These are phyloP conservation scores for Alternaria atra DNA, from an alignment of 2,329 filamentous ascomycete genomes.

Conservation along the genomic window DNA sequence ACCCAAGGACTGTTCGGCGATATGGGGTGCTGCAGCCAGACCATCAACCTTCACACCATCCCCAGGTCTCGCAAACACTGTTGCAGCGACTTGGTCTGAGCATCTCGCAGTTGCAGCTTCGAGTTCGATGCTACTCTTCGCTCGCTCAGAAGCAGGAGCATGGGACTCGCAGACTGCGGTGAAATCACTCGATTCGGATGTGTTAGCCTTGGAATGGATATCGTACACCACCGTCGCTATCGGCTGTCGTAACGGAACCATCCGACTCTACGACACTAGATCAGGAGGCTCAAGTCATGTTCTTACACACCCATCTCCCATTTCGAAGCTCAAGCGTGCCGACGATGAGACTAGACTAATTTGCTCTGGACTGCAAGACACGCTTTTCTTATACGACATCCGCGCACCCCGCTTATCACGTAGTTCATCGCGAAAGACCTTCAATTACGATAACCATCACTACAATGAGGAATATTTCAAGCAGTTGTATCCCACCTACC, in stretches of 20 bases:
- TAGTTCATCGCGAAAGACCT: neutral
- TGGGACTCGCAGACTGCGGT: constrained; percentile 29
- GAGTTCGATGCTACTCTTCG: constrained; percentile 35
- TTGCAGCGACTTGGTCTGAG: constrained; percentile 35
- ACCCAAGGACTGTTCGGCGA: constrained; percentile 33
- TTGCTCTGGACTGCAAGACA: constrained; percentile 38
- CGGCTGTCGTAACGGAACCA: constrained; percentile 45
- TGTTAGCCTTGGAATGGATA: constrained; percentile 49
- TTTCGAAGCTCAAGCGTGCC: constrained; percentile 34
- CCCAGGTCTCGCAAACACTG: constrained; percentile 16
- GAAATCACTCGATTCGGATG: constrained; percentile 32
- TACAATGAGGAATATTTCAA: constrained; percentile 29
- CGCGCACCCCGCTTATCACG: constrained; percentile 26
- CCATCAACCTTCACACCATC: constrained; percentile 25
- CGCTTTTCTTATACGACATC: constrained; percentile 45
- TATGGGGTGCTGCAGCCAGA: constrained; percentile 41
- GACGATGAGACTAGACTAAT: constrained; percentile 40
- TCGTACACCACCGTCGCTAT: constrained; percentile 39
- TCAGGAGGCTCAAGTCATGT: constrained; percentile 34
- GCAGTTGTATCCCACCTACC: constrained; percentile 12
- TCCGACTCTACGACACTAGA: constrained; percentile 47
- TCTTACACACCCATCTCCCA: constrained; percentile 37
- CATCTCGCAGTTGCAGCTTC: constrained; percentile 46
- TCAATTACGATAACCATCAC: constrained; percentile 16
- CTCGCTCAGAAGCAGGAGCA: constrained; percentile 24